Base-by-base conservation (phyloP, 2,329 filamentous ascomycete genomes). In the Ceratocystis ficicola region DNA sequence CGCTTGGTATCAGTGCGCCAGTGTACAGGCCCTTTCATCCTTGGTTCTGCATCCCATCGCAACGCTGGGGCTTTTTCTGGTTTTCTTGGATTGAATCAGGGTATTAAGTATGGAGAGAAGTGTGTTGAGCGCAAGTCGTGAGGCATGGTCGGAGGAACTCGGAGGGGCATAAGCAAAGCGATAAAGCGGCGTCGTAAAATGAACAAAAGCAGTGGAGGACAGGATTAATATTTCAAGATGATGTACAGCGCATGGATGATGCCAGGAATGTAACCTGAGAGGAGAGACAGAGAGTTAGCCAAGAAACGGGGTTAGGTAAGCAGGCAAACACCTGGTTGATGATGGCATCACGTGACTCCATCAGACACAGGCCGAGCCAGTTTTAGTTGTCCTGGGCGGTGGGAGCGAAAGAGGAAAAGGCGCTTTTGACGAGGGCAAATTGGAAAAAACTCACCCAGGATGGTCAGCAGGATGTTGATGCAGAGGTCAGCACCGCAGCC, bases 171-270 rank as follows among this genome's bases (percentile, higher is more conserved):
- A 41, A 41, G 36, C 36, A 52, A 25, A 22, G 48, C 22, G 48
- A 52, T 12, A 12, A 25, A 20, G 48, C 44, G 25, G 6, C 48
- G 10, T 10, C 48, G 48, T 10, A 25, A 22, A 25, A 46, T 44
- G 17, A 15, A 4, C 30, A 25, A 32, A 20, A 12, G 1, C 28
- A 17, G 60, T 17, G 3, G 55, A 62, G 15, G 17, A 46, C 22
- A 25, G 41, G 65, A 30, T 70, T 90, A 95, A 75, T 91, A 93
- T 78, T 93, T 94, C 73, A 94, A 81, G 71, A 95, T 94, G 73
- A 95, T 92, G 83, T 94, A 95, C 80, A 95, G 79, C 69, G 91
- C 91, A 81, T 96, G 91, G 76, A 95, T 90, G 79, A 95, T 92
- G 76, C 90, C 89, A 70, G 87, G 88, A 73, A 92, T 82, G 74